Conservation (phyloP, 192 early-diverging fungal species). For the Linnemannia zychae region DNA sequence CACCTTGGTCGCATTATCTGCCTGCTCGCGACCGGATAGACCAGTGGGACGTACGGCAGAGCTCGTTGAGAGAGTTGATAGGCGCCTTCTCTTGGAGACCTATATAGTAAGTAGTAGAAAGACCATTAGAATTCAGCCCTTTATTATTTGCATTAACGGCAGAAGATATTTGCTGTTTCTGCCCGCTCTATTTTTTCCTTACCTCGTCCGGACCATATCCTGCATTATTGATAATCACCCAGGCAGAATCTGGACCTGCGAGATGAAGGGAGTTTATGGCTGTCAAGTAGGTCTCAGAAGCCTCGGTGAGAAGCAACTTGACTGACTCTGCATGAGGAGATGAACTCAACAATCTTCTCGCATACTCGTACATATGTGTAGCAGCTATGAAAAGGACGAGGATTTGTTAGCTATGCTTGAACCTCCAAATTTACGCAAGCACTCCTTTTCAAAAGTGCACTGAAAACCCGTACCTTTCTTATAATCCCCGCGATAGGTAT, state of each 20-base stretch:
- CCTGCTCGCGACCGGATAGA: neutral
- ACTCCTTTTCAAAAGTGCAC: neutral
- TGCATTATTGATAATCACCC: constrained; percentile 19
- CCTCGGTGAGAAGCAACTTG: constrained; percentile 9
- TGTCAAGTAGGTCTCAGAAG: constrained; percentile 15
- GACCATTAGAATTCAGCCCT: neutral
- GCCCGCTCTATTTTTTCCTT: neutral
- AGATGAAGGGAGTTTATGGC: constrained; percentile 49
- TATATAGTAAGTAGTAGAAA: neutral
- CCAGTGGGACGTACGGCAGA: neutral
- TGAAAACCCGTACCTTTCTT: constrained; percentile 35
- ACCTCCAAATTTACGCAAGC: neutral
- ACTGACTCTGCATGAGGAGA: constrained; percentile 10
- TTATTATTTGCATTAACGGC: neutral
- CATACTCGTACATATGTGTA: constrained; percentile 44
- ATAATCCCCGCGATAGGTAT: constrained; percentile 38
- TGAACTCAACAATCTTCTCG: constrained; percentile 14
- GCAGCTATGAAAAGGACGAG: constrained; percentile 16
- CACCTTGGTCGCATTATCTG: neutral
- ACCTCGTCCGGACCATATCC: constrained; percentile 19
- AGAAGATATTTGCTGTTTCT: neutral
- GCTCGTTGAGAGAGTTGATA: neutral
- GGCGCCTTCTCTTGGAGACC: neutral
- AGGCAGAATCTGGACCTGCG: constrained; percentile 25
- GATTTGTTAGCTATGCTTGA: neutral